Conservation (phyloP, 1,284 basidiomycete species). For the Rhodotorula sp. region DNA sequence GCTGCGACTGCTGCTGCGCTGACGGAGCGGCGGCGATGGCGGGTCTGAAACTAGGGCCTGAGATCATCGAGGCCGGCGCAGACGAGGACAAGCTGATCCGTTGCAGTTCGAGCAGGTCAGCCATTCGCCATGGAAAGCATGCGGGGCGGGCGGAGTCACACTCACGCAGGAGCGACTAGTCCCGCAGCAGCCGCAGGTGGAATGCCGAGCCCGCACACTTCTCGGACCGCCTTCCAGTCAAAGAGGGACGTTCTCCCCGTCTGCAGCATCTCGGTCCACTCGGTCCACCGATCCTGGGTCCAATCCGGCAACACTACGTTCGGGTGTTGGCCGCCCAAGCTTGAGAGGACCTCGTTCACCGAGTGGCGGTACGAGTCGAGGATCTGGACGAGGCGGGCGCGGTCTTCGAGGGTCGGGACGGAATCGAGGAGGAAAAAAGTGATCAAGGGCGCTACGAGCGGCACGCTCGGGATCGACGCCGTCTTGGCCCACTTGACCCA, state of each 20-base stretch:
- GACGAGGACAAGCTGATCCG: not conserved
- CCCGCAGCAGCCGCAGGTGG: not conserved
- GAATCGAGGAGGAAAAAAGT: conserved; percentile 5
- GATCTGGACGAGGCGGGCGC: not conserved
- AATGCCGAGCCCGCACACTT: not conserved
- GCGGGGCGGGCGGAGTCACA: not conserved
- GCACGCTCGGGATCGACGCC: conserved; percentile 4
- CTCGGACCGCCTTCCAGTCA: conserved; percentile 5
- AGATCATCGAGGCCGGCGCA: not conserved
- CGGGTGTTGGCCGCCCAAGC: not conserved
- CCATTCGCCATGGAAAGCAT: no score
- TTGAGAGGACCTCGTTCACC: not conserved
- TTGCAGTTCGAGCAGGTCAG: no score
- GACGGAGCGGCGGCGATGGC: not conserved
- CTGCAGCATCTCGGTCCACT: conserved; percentile 2
- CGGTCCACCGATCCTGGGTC: not conserved
- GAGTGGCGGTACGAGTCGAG: conserved; percentile 19
- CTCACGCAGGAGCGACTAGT: not conserved
- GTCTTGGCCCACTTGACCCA: conserved; percentile 1
- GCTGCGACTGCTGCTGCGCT: not conserved
- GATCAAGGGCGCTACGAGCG: conserved; percentile 14
- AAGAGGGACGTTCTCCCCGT: not conserved
- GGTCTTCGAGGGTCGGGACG: not conserved
- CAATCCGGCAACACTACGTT: not conserved
- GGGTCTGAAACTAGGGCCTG: not conserved